A percentile compares a stretch with the other conserved stretches of the same genome.
Conservation (phyloP, 202 grass and related monocot species). For the Setaria viridis region DNA sequence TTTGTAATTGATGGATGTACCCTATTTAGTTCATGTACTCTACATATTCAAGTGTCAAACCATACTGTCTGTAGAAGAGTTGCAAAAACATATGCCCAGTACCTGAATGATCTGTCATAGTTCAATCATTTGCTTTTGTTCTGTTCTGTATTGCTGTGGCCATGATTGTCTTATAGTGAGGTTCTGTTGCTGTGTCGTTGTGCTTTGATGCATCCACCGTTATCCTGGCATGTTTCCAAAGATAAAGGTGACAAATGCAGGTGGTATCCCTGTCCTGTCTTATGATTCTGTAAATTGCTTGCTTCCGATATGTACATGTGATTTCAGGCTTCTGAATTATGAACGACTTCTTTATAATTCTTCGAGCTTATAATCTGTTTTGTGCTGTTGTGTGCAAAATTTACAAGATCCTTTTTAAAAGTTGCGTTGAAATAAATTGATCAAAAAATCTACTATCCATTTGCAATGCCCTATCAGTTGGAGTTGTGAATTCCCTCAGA, state of each 20-base stretch:
- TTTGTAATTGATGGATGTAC: background rate
- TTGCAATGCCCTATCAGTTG: background rate
- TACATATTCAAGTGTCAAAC: background rate
- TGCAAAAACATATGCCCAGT: slow-evolving; percentile 4
- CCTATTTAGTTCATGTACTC: slow-evolving; percentile 10
- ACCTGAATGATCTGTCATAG: background rate
- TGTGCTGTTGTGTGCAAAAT: background rate
- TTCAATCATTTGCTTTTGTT: background rate
- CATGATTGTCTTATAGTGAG: background rate
- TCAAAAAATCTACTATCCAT: background rate
- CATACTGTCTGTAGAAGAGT: slow-evolving; percentile 11
- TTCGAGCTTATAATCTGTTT: background rate
- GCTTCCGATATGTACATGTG: background rate
- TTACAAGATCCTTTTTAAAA: background rate
- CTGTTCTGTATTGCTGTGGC: background rate
- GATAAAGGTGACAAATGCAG: background rate
- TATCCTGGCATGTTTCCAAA: background rate
- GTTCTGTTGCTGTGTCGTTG: background rate
- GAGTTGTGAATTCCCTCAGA: background rate
- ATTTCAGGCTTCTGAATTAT: background rate
- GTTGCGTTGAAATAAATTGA: background rate
- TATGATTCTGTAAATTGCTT: background rate
- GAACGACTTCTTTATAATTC: background rate
- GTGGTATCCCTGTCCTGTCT: background rate
- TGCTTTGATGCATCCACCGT: background rate